These are phyloP conservation scores for Heliamphora exappendiculata DNA, from an alignment of 148 eudicot species.

Conservation along the genomic window DNA sequence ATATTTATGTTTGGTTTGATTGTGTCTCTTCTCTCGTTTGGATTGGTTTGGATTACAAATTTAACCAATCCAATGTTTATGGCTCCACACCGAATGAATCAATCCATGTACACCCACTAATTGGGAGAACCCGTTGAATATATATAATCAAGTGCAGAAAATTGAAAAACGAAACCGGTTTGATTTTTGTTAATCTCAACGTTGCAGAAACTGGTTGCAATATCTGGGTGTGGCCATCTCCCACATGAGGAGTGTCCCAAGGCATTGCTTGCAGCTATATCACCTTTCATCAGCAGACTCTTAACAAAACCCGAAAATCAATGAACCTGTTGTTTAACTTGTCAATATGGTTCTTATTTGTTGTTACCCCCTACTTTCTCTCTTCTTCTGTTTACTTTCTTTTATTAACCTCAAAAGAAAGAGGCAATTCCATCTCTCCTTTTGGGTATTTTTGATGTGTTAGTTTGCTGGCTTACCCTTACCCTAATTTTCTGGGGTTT, in stretches of 20 bases:
- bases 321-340: constrained; percentile 12
- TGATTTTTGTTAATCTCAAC: constrained; percentile 4
- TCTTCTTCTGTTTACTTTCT: neutral
- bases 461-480: constrained; percentile 13
- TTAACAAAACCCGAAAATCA: constrained; percentile 28
- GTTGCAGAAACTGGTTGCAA: constrained; percentile 86
- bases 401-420: constrained; percentile 14
- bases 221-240: constrained; percentile 97
- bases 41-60: no score
- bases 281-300: constrained; percentile 66
- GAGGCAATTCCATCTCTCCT: constrained; percentile 26
- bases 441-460: constrained; percentile 20
- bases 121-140: neutral
- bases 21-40: no score
- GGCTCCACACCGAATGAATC: no score
- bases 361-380: neutral
- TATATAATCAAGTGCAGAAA: neutral
- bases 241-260: constrained; percentile 98
- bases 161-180: neutral
- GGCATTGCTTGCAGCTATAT: constrained; percentile 81
- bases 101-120: no score
- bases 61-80: no score
- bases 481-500: constrained; percentile 10
- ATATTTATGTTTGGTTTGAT: no score
- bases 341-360: constrained; percentile 9